Evolutionary conservation across 2,329 filamentous ascomycete genomes (phyloP).

Genomic region (Cadophora luteo-olivacea): DNA sequence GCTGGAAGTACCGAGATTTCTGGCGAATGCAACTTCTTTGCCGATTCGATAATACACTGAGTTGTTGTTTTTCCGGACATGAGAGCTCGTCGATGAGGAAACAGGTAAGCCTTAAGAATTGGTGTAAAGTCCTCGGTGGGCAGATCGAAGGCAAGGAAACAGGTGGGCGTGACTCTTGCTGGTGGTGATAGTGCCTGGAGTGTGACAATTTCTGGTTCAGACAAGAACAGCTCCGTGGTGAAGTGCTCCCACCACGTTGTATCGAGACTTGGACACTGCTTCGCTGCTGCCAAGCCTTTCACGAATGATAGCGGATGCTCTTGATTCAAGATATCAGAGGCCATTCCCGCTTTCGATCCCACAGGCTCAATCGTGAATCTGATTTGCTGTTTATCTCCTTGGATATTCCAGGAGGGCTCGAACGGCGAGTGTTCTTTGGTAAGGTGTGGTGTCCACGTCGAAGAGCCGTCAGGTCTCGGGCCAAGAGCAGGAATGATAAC

Average conservation of each 20-base stretch:
- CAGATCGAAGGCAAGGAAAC: constrained; percentile 24
- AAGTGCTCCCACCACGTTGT: constrained; percentile 16
- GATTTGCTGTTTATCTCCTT: constrained; percentile 12
- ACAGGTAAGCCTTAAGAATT: constrained; percentile 12
- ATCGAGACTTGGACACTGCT: constrained; percentile 8
- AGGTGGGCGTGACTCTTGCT: constrained; percentile 6
- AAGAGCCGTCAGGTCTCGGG: not conserved
- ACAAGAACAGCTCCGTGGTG: constrained; percentile 9
- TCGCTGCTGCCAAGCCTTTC: not conserved
- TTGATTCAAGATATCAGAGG: not conserved
- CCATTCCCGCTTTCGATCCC: constrained; percentile 9
- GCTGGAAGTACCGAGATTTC: not conserved
- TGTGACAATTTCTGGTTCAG: not conserved
- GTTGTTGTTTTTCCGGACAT: not conserved
- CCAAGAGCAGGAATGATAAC: not conserved
- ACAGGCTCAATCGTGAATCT: constrained; percentile 15
- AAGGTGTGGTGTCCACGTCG: constrained; percentile 18
- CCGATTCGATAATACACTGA: not conserved
- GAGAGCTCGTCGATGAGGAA: not conserved
- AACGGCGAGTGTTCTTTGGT: constrained; percentile 16
- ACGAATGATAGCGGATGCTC: not conserved
- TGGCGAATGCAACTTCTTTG: not conserved
- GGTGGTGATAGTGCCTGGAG: not conserved
- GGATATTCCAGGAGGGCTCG: constrained; percentile 15
- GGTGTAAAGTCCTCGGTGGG: not conserved